Percentiles rank a stretch among this genome's conserved stretches.
phyloP scores from a whole-genome alignment of 352 stramenopile genomes.

The Pythium diclinum region DNA sequence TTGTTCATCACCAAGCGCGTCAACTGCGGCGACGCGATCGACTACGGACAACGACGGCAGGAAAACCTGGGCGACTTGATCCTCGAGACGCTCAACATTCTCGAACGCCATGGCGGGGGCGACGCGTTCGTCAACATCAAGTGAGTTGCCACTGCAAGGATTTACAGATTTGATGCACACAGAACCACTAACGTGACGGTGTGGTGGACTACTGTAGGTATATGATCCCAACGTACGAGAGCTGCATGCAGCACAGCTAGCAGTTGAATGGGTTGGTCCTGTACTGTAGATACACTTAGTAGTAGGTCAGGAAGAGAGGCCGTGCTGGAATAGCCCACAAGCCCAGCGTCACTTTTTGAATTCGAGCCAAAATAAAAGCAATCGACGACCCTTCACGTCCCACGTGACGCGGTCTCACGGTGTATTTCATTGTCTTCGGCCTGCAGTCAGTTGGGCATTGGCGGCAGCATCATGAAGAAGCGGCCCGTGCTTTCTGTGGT shows the following conservation, averaged over 20 bases:
- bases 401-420: not conserved
- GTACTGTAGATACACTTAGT: conserved; percentile 5
- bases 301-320: not conserved
- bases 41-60: conserved; percentile 88
- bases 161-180: too few relatives aligned
- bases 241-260: conserved; percentile 51
- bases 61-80: conserved; percentile 90
- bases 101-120: conserved; percentile 79
- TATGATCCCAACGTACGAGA: conserved; percentile 95
- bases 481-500: conserved; percentile 13
- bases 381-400: conserved; percentile 11
- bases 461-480: conserved; percentile 15
- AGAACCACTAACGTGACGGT: conserved; percentile 31
- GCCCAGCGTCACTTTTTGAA: not conserved
- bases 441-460: not conserved
- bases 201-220: conserved; percentile 64
- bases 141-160: conserved; percentile 20
- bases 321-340: too few relatives aligned
- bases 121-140: conserved; percentile 95
- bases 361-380: not conserved
- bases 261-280: not conserved
- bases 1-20: conserved; percentile 88
- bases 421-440: not conserved
- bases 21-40: conserved; percentile 93
- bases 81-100: conserved; percentile 85